These are phyloP conservation scores for Ascochyta clinopodiicola DNA, from an alignment of 2,329 filamentous ascomycete species.

Conservation along the genomic window DNA sequence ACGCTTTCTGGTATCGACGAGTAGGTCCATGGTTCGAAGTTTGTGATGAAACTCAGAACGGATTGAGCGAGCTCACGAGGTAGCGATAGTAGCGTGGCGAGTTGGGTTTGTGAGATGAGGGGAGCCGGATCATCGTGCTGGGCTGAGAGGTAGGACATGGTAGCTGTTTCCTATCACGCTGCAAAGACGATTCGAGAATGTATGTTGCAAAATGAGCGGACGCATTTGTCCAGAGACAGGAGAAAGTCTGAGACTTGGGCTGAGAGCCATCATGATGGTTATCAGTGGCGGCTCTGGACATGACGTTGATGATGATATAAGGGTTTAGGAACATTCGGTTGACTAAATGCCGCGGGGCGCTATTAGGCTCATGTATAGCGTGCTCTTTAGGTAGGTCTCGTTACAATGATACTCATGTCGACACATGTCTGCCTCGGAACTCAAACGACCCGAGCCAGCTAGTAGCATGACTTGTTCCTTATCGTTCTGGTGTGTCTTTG, in stretches of 20 bases:
- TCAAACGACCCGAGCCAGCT: too few species aligned
- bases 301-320: slow-evolving; percentile 17
- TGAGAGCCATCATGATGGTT: not conserved
- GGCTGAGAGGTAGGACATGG: too few species aligned
- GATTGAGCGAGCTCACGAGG: not conserved
- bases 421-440: too few species aligned
- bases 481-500: too few species aligned
- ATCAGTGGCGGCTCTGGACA: slow-evolving; percentile 1
- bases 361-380: slow-evolving; percentile 1
- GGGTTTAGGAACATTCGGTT: not conserved
- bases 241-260: not conserved
- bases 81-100: not conserved
- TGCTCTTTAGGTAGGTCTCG: too few species aligned
- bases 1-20: not conserved
- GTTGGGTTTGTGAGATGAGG: not conserved
- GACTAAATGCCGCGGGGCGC: slow-evolving; percentile 5
- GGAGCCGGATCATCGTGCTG: not conserved
- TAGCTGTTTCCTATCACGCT: too few species aligned
- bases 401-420: too few species aligned
- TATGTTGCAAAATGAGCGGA: too few species aligned
- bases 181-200: too few species aligned
- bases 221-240: too few species aligned
- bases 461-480: too few species aligned
- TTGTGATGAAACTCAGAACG: not conserved
- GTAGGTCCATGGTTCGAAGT: slow-evolving; percentile 1